Percentiles rank a stretch among this genome's conserved stretches.
Evolutionary conservation across 2,329 filamentous ascomycete genomes (phyloP).

Genomic region (Ophiostoma tasmaniense): DNA sequence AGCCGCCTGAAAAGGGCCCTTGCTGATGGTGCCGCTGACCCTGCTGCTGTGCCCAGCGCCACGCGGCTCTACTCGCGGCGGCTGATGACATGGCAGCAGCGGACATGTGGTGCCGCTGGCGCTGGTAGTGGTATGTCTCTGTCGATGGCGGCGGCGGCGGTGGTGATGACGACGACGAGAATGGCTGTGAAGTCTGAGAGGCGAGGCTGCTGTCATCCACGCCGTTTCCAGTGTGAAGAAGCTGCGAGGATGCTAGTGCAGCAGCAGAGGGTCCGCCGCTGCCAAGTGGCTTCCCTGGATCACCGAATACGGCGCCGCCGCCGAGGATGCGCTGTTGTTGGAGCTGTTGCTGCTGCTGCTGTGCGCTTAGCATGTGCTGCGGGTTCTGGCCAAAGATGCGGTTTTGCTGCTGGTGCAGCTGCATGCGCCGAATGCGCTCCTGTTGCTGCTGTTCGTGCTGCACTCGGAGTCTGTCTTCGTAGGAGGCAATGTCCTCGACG

Average conservation of each 20-base stretch:
- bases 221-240: not conserved
- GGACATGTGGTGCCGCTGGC: slow-evolving; percentile 10
- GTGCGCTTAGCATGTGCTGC: not conserved
- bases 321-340: slow-evolving; percentile 1
- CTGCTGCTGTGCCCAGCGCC: slow-evolving; percentile 15
- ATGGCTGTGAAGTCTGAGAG: not conserved
- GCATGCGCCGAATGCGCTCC: slow-evolving; percentile 10
- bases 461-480: slow-evolving; percentile 50
- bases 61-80: slow-evolving; percentile 9
- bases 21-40: slow-evolving; percentile 15
- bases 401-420: slow-evolving; percentile 11
- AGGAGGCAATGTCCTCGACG: slow-evolving; percentile 59
- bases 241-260: not conserved
- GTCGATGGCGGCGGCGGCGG: slow-evolving; percentile 9
- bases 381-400: slow-evolving; percentile 7
- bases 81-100: slow-evolving; percentile 14
- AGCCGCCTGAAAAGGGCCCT: slow-evolving; percentile 10
- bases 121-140: slow-evolving; percentile 4
- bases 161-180: slow-evolving; percentile 10
- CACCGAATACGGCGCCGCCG: not conserved
- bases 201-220: not conserved
- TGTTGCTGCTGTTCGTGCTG: slow-evolving; percentile 15
- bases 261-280: not conserved
- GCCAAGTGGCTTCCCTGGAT: not conserved
- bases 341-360: not conserved